These are phyloP conservation scores for Hypoxylon fragiforme DNA, from an alignment of 495 filamentous ascomycete genomes.

Conservation along the genomic window DNA sequence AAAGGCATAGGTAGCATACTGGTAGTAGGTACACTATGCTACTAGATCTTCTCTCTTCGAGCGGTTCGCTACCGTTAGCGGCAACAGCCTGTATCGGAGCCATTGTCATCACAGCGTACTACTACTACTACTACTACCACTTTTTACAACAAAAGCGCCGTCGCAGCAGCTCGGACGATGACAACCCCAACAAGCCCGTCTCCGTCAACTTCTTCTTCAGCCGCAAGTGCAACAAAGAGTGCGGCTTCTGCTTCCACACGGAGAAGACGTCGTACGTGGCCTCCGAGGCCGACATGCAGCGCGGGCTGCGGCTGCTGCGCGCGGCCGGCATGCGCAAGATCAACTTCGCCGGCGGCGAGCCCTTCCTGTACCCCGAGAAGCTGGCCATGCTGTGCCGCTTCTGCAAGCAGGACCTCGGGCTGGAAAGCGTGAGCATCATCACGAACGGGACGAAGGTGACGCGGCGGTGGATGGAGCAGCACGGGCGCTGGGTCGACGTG, in stretches of 20 bases:
- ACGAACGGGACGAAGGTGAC: constrained; percentile 57
- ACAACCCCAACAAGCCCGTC: constrained; percentile 30
- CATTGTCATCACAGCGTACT: too few relatives aligned
- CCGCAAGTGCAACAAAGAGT: constrained; percentile 55
- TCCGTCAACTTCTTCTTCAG: constrained; percentile 57
- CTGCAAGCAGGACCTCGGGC: constrained; percentile 53
- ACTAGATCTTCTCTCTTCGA: too few relatives aligned
- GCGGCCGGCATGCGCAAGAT: constrained; percentile 60
- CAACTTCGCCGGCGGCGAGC: constrained; percentile 64
- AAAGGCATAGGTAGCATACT: too few relatives aligned
- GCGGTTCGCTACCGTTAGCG: too few relatives aligned
- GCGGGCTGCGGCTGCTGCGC: constrained; percentile 50
- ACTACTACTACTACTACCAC: too few relatives aligned
- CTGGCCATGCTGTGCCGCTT: constrained; percentile 52
- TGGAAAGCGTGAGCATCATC: constrained; percentile 59
- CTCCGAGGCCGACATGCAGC: constrained; percentile 43
- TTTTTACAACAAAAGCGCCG: too few relatives aligned
- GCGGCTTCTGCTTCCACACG: constrained; percentile 64
- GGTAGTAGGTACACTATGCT: too few relatives aligned
- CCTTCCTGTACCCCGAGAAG: constrained; percentile 56
- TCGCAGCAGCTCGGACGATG: too few relatives aligned
- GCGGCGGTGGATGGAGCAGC: constrained; percentile 44
- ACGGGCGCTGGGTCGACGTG: constrained; percentile 55
- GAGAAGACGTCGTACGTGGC: constrained; percentile 50
- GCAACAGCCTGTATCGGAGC: too few relatives aligned